phyloP scores from a whole-genome alignment of 371 early-diverging fungal species.

The Quaeritorhiza haematococci region DNA sequence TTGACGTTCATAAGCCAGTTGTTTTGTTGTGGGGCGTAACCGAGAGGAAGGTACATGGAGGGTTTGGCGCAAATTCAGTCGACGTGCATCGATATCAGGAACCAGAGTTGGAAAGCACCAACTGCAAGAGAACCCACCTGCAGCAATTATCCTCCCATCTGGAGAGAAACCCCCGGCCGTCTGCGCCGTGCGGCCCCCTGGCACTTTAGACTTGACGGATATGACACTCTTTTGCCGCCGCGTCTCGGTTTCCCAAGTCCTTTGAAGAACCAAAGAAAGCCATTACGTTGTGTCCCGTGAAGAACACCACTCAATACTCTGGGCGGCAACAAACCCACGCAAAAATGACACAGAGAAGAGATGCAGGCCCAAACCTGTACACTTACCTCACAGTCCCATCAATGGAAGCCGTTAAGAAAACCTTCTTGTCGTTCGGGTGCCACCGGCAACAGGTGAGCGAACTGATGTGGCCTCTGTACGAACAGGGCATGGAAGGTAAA shows the following conservation, averaged over 20 bases:
- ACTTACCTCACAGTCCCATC: constrained; percentile 77
- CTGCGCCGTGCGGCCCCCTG: constrained; percentile 58
- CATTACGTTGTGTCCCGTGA: no score
- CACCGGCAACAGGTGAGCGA: constrained; percentile 74
- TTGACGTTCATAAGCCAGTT: no score
- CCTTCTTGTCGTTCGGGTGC: constrained; percentile 67
- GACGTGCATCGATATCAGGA: background rate
- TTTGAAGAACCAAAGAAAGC: constrained; percentile 3
- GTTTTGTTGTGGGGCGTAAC: background rate
- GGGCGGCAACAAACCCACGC: background rate
- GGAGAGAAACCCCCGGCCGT: constrained; percentile 61
- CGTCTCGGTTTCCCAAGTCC: constrained; percentile 82
- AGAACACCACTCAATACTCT: no score
- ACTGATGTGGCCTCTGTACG: constrained; percentile 73
- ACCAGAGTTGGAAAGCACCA: background rate
- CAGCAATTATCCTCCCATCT: constrained; percentile 66
- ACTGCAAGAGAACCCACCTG: constrained; percentile 20
- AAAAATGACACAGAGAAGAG: constrained; percentile 4
- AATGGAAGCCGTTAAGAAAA: constrained; percentile 72
- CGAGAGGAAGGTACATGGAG: background rate
- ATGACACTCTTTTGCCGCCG: constrained; percentile 73
- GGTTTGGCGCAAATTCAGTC: no score
- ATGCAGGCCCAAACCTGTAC: background rate
- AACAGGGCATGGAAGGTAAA: background rate
- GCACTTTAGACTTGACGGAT: constrained; percentile 65